Evolutionary conservation across 371 early-diverging fungal genomes (phyloP).

Genomic region (Lichtheimia corymbifera): DNA sequence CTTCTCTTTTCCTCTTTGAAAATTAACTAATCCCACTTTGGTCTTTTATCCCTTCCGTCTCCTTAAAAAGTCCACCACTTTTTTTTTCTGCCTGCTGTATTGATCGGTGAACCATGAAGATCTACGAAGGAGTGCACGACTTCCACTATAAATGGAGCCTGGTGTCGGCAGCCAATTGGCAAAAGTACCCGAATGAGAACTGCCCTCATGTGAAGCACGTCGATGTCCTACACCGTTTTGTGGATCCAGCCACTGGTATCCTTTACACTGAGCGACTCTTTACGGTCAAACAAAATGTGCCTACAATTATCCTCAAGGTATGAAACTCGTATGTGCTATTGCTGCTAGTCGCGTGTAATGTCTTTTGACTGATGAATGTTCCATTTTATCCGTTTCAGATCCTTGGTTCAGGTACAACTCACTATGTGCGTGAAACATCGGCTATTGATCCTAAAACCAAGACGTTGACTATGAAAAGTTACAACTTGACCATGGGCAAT

Average conservation of each 20-base stretch:
- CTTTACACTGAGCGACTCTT: constrained; percentile 89
- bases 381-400: constrained; percentile 32
- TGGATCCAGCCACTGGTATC: constrained; percentile 84
- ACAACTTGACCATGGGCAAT: constrained; percentile 75
- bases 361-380: too few relatives aligned
- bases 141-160: constrained; percentile 82
- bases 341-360: not conserved
- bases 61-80: too few relatives aligned
- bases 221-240: constrained; percentile 79
- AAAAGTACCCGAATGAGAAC: constrained; percentile 95
- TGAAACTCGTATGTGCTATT: not conserved
- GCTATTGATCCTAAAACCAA: constrained; percentile 78
- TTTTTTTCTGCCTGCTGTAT: too few relatives aligned
- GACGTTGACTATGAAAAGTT: constrained; percentile 70
- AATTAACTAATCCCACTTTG: too few relatives aligned
- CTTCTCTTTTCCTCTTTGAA: too few relatives aligned
- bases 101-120: constrained; percentile 58
- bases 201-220: constrained; percentile 90
- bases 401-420: constrained; percentile 65
- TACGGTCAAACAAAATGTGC: constrained; percentile 85
- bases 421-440: constrained; percentile 87
- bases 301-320: constrained; percentile 69
- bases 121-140: constrained; percentile 71
- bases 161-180: constrained; percentile 91
- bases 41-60: too few relatives aligned